These are phyloP conservation scores for Penicillium sp. DNA, from an alignment of 2,329 filamentous ascomycete species.

Conservation along the genomic window DNA sequence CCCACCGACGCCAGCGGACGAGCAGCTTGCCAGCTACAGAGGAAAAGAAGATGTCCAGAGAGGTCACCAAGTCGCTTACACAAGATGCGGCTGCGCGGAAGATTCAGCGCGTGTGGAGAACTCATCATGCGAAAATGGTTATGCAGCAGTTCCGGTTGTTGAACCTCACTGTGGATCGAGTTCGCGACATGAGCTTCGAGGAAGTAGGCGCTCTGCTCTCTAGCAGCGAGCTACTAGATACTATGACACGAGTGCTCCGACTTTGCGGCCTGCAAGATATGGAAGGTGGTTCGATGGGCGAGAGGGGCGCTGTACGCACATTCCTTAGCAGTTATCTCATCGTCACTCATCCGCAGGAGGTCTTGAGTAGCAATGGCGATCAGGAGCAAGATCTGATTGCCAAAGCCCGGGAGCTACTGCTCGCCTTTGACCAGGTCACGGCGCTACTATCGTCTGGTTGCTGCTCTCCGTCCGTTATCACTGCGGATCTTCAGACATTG, in stretches of 20 bases:
- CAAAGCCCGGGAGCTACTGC: slow-evolving; percentile 58
- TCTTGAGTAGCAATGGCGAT: slow-evolving; percentile 58
- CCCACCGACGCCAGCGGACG: slow-evolving; percentile 50
- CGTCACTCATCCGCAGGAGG: slow-evolving; percentile 57
- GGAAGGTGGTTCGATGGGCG: slow-evolving; percentile 46
- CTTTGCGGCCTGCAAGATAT: slow-evolving; percentile 54
- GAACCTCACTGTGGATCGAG: slow-evolving; percentile 51
- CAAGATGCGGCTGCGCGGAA: slow-evolving; percentile 53
- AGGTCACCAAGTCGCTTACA: slow-evolving; percentile 41
- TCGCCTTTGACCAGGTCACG: slow-evolving; percentile 53
- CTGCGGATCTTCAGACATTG: slow-evolving; percentile 48
- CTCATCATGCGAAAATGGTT: slow-evolving; percentile 47
- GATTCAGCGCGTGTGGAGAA: slow-evolving; percentile 58
- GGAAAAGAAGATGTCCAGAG: slow-evolving; percentile 41
- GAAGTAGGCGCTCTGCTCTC: slow-evolving; percentile 56
- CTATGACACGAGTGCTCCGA: slow-evolving; percentile 54
- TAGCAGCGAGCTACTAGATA: slow-evolving; percentile 50
- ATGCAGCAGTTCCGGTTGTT: slow-evolving; percentile 52
- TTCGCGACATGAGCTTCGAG: slow-evolving; percentile 55
- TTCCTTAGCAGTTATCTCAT: slow-evolving; percentile 64
- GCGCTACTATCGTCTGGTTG: slow-evolving; percentile 48
- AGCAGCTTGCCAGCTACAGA: slow-evolving; percentile 48
- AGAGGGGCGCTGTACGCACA: slow-evolving; percentile 54
- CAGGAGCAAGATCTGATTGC: slow-evolving; percentile 60
- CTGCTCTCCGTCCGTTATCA: slow-evolving; percentile 41